These are phyloP conservation scores for Cercis canadensis DNA, from an alignment of 306 rosid genomes.

Conservation along the genomic window DNA sequence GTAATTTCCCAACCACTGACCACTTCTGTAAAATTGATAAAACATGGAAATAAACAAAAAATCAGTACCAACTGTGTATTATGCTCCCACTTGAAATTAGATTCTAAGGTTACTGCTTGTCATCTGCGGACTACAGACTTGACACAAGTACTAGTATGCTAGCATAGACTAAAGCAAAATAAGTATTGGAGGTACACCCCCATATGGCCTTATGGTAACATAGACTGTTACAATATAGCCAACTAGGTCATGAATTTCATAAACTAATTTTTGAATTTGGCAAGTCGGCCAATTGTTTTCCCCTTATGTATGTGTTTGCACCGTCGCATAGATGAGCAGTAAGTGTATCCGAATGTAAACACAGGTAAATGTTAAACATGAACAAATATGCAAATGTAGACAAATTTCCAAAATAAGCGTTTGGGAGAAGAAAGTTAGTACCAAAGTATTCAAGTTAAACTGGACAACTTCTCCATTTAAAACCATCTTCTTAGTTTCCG, in stretches of 20 bases:
- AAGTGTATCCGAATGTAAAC: neutral
- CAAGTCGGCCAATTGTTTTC: neutral
- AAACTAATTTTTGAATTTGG: neutral
- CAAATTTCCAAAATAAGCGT: slow-evolving; percentile 1
- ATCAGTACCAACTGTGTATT: slow-evolving; percentile 11
- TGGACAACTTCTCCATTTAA: slow-evolving; percentile 86
- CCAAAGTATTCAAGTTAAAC: slow-evolving; percentile 75
- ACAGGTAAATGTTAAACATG: slow-evolving; percentile 3
- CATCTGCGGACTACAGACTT: slow-evolving; percentile 3
- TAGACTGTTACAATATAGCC: too few species aligned
- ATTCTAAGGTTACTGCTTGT: slow-evolving; percentile 2
- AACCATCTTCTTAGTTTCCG: slow-evolving; percentile 83
- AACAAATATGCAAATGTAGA: slow-evolving; percentile 31
- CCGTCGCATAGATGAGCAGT: too few species aligned
- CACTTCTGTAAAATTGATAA: slow-evolving; percentile 67
- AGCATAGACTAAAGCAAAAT: too few species aligned
- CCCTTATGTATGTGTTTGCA: neutral
- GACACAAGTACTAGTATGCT: slow-evolving; percentile 15
- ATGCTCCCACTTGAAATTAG: slow-evolving; percentile 11
- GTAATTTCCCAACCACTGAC: slow-evolving; percentile 87
- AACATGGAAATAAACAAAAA: slow-evolving; percentile 33
- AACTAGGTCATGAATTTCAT: too few species aligned
- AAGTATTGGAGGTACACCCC: neutral
- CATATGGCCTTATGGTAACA: too few species aligned
- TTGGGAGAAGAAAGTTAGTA: slow-evolving; percentile 42